Evolutionary conservation across 805 yeast species (phyloP).

Genomic region (Saccharomycopsis fermentans): DNA sequence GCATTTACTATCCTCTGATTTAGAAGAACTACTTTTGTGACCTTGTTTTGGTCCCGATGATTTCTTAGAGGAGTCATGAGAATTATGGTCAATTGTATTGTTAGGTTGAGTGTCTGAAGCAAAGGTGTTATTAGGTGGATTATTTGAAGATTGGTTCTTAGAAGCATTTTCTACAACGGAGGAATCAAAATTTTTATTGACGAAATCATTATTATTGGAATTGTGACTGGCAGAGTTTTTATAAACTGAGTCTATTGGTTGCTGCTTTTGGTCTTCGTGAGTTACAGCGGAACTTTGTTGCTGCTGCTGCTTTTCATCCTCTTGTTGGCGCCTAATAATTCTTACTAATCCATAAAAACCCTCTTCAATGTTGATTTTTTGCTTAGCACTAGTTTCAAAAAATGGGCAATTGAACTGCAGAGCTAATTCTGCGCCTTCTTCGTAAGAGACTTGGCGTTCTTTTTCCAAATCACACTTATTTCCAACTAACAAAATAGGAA

Average conservation of each 20-base stretch:
- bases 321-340: conserved; percentile 29
- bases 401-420: conserved; percentile 60
- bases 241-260: conserved; percentile 3
- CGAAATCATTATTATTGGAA: not conserved
- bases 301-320: conserved; percentile 17
- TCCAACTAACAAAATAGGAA: conserved; percentile 87
- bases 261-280: not conserved
- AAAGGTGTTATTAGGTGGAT: not conserved
- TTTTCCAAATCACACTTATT: conserved; percentile 80
- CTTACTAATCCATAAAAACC: conserved; percentile 66
- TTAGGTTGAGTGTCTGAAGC: not conserved
- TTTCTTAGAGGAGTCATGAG: not conserved
- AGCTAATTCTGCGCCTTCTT: conserved; percentile 56
- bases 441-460: conserved; percentile 63
- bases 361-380: conserved; percentile 80
- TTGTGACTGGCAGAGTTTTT: not conserved
- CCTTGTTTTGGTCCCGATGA: not conserved
- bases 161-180: not conserved
- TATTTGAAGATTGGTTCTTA: not conserved
- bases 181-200: not conserved
- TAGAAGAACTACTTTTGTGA: not conserved
- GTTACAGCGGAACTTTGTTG: conserved; percentile 1
- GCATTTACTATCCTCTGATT: conserved; percentile 5
- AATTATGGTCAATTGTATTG: not conserved
- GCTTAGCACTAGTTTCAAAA: conserved; percentile 89